These are phyloP conservation scores for Podospora australis DNA, from an alignment of 495 filamentous ascomycete species.

Conservation along the genomic window DNA sequence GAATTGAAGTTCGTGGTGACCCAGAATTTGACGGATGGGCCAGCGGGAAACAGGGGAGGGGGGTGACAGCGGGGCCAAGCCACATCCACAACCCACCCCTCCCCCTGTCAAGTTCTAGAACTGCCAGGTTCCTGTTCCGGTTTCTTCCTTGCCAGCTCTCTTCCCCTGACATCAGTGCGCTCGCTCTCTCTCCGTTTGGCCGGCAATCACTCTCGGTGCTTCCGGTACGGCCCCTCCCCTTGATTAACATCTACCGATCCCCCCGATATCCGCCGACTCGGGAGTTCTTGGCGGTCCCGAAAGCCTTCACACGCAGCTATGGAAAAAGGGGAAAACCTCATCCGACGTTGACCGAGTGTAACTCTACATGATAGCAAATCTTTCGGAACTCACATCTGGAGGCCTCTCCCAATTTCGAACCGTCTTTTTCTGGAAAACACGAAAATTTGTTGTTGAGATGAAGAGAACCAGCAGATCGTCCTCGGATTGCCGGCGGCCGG, in stretches of 20 bases:
- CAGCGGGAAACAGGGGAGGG: not conserved
- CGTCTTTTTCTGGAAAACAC: not conserved
- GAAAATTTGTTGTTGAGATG: not conserved
- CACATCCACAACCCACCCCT: not conserved
- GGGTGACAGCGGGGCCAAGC: not conserved
- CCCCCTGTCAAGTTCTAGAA: constrained; percentile 3
- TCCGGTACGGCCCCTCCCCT: not conserved
- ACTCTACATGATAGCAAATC: not conserved
- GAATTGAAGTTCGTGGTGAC: too few relatives aligned
- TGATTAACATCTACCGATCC: constrained; percentile 14
- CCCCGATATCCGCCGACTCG: constrained; percentile 25
- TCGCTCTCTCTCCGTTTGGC: not conserved
- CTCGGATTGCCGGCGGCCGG: not conserved
- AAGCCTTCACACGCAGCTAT: not conserved
- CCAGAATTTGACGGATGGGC: too few relatives aligned
- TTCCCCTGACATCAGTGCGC: constrained; percentile 4
- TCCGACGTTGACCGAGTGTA: constrained; percentile 12
- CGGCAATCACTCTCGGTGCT: constrained; percentile 10
- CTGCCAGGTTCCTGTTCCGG: constrained; percentile 12
- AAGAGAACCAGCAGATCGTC: not conserved
- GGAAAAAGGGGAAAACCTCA: not conserved
- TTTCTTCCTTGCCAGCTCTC: constrained; percentile 6
- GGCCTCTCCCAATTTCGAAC: constrained; percentile 2
- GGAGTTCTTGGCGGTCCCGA: constrained; percentile 13
- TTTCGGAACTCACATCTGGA: not conserved